Evolutionary conservation across 306 rosid species (phyloP).

Genomic region (Quercus engelmannii): DNA sequence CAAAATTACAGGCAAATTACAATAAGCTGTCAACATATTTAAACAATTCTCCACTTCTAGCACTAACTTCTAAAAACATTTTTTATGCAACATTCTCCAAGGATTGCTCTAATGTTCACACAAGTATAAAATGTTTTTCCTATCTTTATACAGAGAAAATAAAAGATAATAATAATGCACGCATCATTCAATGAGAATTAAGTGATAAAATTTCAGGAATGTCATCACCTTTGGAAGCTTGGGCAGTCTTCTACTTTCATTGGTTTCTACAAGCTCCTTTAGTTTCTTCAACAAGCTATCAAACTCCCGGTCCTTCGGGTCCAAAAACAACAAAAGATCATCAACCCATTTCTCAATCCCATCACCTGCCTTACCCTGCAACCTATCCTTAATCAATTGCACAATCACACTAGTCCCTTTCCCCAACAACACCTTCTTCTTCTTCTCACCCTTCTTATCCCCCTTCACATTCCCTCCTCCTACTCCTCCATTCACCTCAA

Average conservation of each 20-base stretch:
- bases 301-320: slow-evolving; percentile 52
- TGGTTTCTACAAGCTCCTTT: slow-evolving; percentile 84
- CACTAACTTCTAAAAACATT: neutral
- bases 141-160: neutral
- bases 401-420: slow-evolving; percentile 65
- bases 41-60: neutral
- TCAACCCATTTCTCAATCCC: slow-evolving; percentile 41
- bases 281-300: slow-evolving; percentile 49
- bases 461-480: slow-evolving; percentile 40
- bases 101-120: neutral
- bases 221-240: slow-evolving; percentile 88
- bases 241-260: slow-evolving; percentile 89
- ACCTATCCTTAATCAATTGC: slow-evolving; percentile 65
- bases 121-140: neutral
- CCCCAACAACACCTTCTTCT: slow-evolving; percentile 75
- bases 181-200: neutral
- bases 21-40: neutral
- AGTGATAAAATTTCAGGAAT: neutral
- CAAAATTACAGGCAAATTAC: neutral
- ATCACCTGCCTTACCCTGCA: slow-evolving; percentile 32
- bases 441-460: slow-evolving; percentile 60
- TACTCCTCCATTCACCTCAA: slow-evolving; percentile 38
- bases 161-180: neutral
- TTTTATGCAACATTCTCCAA: neutral
- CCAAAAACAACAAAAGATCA: slow-evolving; percentile 49